Base-by-base conservation (phyloP, 371 early-diverging fungal genomes). In the Fennellomyces sp. region DNA sequence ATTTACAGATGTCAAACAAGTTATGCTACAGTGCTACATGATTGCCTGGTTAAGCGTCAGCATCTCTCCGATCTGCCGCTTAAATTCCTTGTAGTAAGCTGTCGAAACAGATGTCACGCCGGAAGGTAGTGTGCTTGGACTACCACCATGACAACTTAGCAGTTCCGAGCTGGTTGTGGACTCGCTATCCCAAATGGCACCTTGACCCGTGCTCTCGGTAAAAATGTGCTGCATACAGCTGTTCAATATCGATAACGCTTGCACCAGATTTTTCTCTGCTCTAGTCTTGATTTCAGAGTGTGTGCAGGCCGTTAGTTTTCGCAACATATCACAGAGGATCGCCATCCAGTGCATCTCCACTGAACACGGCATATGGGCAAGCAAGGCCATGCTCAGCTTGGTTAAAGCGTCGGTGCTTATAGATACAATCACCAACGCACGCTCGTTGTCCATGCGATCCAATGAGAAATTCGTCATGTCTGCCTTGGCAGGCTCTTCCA, bases 281-380 rank as follows among this genome's bases (percentile, higher is more conserved):
- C 39, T 39, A 5, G 39, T 19, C 17, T 39, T 39, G 39, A 39
- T 39, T 39, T 39, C 39, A n/a, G 39, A 19, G 13, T 39, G 39
- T 39, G 39, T 11, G 13, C 39, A 39, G 17, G 12, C 5, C 39
- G 39, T 39, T 5, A 39, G 39, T 2, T 39, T 39, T 39, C 13
- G 39, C 13, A 39, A 5, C 39, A 39, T 39, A 39, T 76, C 74
- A 28, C 62, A 52, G 15, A 68, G 69, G 15, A 79, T 59, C 12
- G 68, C 11, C 10, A 79, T 15, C 74, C 74, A 76, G 33, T 79
- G 76, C 28, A 70, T 19, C 26, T 79, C 79, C 0, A 79, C 52
- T 1, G 56, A 39, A 31, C 79, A 79, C 2, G 79, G 74, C 5
- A 65, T 25, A 5, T 66, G 65, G 26, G 52, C 41, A 25, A 56